Evolutionary conservation across 257 asterid species (phyloP).

Genomic region (Fraxinus pennsylvanica): DNA sequence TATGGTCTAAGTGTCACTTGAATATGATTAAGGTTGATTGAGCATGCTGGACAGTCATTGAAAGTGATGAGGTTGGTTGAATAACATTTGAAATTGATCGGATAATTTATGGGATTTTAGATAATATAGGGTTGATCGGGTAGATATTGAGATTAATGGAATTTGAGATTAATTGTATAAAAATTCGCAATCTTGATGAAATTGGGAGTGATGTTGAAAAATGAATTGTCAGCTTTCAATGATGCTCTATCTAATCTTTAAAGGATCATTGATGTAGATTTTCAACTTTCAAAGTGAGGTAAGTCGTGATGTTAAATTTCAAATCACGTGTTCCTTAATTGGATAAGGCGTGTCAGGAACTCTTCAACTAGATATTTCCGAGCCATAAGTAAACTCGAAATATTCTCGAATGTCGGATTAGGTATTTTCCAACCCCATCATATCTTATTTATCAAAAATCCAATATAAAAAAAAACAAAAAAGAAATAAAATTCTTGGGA

Average conservation of each 20-base stretch:
- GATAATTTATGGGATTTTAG: neutral
- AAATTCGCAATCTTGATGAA: neutral
- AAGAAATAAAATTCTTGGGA: neutral
- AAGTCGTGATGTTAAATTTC: neutral
- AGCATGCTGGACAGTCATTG: neutral
- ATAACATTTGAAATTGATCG: neutral
- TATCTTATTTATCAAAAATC: neutral
- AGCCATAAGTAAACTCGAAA: no score
- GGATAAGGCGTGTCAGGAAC: no score
- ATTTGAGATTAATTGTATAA: neutral
- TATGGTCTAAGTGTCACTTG: neutral
- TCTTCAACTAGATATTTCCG: no score
- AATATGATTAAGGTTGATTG: neutral
- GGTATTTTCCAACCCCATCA: neutral
- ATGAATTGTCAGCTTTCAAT: neutral
- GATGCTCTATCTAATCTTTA: no score
- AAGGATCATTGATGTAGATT: neutral
- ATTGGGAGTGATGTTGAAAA: neutral
- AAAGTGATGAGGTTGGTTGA: neutral
- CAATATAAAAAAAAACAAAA: neutral
- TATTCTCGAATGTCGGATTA: no score
- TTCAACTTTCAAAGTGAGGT: neutral
- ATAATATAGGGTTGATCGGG: neutral
- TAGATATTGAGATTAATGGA: neutral
- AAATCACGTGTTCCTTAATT: no score